phyloP scores from a whole-genome alignment of 2,329 filamentous ascomycete species.

The Neopestalotiopsis sp. region DNA sequence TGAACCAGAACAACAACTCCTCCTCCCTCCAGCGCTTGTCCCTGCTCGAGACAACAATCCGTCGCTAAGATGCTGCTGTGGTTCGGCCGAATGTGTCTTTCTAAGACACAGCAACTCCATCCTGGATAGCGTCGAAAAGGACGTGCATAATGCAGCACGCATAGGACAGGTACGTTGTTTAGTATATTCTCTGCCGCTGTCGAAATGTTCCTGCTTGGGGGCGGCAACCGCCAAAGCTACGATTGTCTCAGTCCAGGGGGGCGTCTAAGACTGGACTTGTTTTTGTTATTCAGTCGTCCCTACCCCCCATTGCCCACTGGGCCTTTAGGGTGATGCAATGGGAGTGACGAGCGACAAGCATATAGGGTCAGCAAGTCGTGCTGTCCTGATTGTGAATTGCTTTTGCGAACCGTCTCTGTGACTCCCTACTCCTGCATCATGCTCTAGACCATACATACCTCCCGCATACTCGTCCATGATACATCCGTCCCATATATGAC shows the following conservation, averaged over 20 bases:
- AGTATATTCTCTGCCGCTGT: constrained; percentile 20
- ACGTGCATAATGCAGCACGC: constrained; percentile 84
- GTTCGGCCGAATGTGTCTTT: constrained; percentile 77
- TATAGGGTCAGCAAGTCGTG: background rate
- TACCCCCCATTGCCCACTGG: background rate
- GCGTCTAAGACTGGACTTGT: background rate
- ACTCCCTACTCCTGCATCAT: background rate
- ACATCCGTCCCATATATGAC: background rate
- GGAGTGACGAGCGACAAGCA: background rate
- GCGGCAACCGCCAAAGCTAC: constrained; percentile 14
- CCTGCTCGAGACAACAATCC: constrained; percentile 32
- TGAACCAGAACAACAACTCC: background rate
- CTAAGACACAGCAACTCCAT: constrained; percentile 80
- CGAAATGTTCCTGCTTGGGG: background rate
- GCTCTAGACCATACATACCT: background rate
- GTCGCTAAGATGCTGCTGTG: constrained; percentile 80
- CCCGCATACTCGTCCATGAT: background rate
- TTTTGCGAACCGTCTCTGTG: background rate
- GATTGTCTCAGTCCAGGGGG: constrained; percentile 14
- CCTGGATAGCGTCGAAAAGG: constrained; percentile 82
- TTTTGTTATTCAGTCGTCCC: background rate
- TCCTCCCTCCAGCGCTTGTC: constrained; percentile 3
- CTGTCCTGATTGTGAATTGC: background rate
- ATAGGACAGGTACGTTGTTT: constrained; percentile 83
- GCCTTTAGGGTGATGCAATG: background rate